Evolutionary conservation across 139 green algal genomes (phyloP), one percentile per base, ranked within the genome.

Genomic region (Coelastrella sp.): DNA sequence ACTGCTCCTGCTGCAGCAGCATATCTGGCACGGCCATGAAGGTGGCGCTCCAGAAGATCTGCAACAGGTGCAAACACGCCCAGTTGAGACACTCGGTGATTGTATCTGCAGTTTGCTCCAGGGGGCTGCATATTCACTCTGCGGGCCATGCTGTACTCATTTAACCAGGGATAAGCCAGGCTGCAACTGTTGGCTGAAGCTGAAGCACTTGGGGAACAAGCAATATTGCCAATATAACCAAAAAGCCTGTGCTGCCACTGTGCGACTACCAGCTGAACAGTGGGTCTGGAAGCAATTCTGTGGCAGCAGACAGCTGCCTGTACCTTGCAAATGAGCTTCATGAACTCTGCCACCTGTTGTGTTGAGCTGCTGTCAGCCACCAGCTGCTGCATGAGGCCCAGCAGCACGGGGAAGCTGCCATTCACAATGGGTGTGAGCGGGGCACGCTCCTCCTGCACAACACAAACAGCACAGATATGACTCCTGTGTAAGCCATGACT

Each of bases 1-100:
- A 99, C 80, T 96, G 92, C 22, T 94, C 83, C 17, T 91, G 86
- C 73, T 96, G 89, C 47, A 95, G 75, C 93, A 99, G 90, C 32
- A 95, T n/a, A 14, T 93, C 60, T 0, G 98, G 98, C 17, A 99
- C 93, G 32, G 93, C 95, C 95, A 99, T 97, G 95, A 98, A 99
- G 74, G 94, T 98, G 71, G 96, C 78, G 7, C 90, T 96, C 96
- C 96, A 99, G 91, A 98, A 99, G 64, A 94, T 97, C 91, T 99
- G 92, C 93, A 97, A 7, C 22, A 76, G 11, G 7, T 57, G 11
- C 7, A 20, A 83, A 58, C 56, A 58, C 32, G 32, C 32, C 32
- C 32, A 47, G 32, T 47, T 47, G 32, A 47, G 32, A 47, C 32
- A 47, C 32, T 47, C 32, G 32, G 32, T 47, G 32, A 47, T 47